Base-by-base conservation (phyloP, 371 early-diverging fungal species). In the Mucor indicus region DNA sequence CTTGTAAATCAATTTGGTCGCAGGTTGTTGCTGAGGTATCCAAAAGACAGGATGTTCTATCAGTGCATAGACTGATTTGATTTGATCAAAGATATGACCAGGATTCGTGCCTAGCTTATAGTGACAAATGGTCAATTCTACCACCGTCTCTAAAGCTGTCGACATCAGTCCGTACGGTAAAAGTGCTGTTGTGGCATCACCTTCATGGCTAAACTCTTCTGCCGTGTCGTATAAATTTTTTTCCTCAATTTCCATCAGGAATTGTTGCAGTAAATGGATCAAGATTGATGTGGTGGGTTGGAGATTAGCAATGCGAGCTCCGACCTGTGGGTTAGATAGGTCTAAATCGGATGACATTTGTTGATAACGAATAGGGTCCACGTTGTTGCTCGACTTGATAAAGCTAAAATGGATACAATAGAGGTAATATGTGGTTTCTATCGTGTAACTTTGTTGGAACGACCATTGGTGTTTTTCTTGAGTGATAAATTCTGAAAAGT, bases 401-500 rank as follows among this genome's bases (percentile, higher is more conserved):
- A 67, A 63, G 3, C 44, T 48, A 32, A 63, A 51, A 37, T 67
- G 68, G 13, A 63, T 57, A 23, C 46, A 50, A 30, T 62, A 60
- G 0, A 67, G 27, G 1, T 50, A 32, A 35, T 44, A 60, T 1
- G 55, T 52, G 16, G 55, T 30, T 43, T 67, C 55, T 4, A 67
- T 67, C 9, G 52, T 45, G 31, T 49, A 60, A 6, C 38, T 29
- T 29, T 67, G 68, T 13, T 23, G 43, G 2, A 40, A 31, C 3
- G 64, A 37, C 68, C 69, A 67, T 27, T 60, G 57, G 50, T 72
- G 64, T 51, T 62, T 59, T 32, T 75, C 64, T 37, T 60, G 49
- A 30, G 69, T 62, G 53, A 79, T 79, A 46, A 74, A 76, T 17
- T 43, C 52, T 38, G 61, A 48, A 50, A 73, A 73, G 19, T 48